Evolutionary conservation across 495 filamentous ascomycete genomes (phyloP).

Genomic region (Emericellopsis terricola): DNA sequence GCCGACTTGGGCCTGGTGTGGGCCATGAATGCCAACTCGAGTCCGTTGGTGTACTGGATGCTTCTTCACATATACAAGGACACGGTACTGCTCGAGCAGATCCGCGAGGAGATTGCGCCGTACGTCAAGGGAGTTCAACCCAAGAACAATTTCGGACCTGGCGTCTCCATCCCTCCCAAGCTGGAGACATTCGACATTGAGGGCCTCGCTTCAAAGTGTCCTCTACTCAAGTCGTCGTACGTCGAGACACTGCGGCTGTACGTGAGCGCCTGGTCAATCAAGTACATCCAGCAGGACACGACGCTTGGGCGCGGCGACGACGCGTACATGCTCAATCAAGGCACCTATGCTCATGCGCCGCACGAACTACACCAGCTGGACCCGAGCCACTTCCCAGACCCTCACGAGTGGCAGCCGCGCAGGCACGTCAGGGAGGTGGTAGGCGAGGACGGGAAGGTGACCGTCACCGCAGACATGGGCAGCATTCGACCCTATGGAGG

Average conservation of each 20-base stretch:
- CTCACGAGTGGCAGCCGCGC: slow-evolving; percentile 1
- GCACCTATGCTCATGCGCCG: neutral
- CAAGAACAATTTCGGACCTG: slow-evolving; percentile 1
- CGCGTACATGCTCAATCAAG: neutral
- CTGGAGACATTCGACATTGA: slow-evolving; percentile 1
- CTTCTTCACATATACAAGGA: slow-evolving; percentile 1
- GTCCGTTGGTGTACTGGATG: slow-evolving; percentile 1
- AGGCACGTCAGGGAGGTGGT: neutral
- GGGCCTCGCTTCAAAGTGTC: neutral
- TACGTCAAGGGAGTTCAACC: slow-evolving; percentile 1
- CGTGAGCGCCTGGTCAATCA: neutral
- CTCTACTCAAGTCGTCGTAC: slow-evolving; percentile 2
- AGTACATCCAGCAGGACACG: neutral
- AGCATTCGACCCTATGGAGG: slow-evolving; percentile 1
- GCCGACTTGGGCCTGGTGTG: slow-evolving; percentile 1
- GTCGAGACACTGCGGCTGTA: neutral
- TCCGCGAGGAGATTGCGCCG: slow-evolving; percentile 2
- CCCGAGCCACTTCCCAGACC: neutral
- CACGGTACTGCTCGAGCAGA: neutral
- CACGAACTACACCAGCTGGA: slow-evolving; percentile 2
- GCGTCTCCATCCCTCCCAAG: slow-evolving; percentile 1
- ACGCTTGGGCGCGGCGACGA: neutral
- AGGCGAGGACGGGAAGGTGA: neutral
- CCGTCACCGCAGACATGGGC: neutral
- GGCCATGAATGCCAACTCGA: slow-evolving; percentile 1